A percentile compares a stretch with the other conserved stretches of the same genome.
These are phyloP conservation scores for Clonostachys rhizophaga DNA, from an alignment of 2,329 filamentous ascomycete species.

Conservation along the genomic window DNA sequence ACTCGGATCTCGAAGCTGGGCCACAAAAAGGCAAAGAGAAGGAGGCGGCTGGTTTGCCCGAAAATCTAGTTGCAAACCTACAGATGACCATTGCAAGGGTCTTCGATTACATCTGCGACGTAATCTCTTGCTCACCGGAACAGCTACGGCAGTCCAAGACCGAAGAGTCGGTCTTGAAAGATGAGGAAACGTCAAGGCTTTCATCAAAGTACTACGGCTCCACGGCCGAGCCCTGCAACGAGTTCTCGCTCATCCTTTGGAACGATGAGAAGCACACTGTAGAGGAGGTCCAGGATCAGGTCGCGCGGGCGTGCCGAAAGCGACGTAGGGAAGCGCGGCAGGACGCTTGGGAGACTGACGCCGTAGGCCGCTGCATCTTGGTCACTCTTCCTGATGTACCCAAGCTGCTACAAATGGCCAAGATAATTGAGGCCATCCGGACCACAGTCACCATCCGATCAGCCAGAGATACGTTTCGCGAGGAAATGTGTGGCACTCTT, in stretches of 20 bases:
- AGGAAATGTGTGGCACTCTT: conserved; percentile 98
- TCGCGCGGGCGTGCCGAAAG: conserved; percentile 81
- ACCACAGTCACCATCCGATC: conserved; percentile 94
- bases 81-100: conserved; percentile 80
- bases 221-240: conserved; percentile 31
- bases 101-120: conserved; percentile 94
- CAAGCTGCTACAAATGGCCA: conserved; percentile 71
- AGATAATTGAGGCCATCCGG: conserved; percentile 89
- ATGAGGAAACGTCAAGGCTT: conserved; percentile 77
- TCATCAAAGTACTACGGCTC: conserved; percentile 68
- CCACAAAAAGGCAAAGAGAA: conserved; percentile 58
- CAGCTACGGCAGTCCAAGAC: conserved; percentile 86
- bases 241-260: conserved; percentile 87
- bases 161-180: conserved; percentile 70
- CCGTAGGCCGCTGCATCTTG: conserved; percentile 80
- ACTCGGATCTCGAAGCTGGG: conserved; percentile 58
- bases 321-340: conserved; percentile 62
- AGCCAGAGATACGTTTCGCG: conserved; percentile 88
- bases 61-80: conserved; percentile 72
- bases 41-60: conserved; percentile 56
- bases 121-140: conserved; percentile 96
- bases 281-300: conserved; percentile 83
- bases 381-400: conserved; percentile 70
- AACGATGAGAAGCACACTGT: conserved; percentile 99
- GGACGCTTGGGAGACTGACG: conserved; percentile 84